A percentile compares a stretch with the other conserved stretches of the same genome.
phyloP scores from a whole-genome alignment of 495 filamentous ascomycete species.

The Talaromyces borbonicus region DNA sequence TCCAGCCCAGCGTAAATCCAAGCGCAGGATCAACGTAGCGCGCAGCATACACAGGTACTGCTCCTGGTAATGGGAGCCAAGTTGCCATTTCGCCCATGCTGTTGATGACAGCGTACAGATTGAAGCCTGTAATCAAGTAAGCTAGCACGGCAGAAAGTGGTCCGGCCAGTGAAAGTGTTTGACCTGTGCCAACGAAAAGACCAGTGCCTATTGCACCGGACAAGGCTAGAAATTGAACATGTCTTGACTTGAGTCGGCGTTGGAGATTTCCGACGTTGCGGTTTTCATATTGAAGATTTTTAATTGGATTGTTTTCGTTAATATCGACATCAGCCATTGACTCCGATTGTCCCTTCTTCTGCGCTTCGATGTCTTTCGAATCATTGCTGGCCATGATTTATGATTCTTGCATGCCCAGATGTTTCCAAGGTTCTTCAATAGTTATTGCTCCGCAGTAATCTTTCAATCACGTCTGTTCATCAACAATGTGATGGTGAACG shows the following conservation, averaged over 20 bases:
- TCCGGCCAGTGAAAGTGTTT: constrained; percentile 49
- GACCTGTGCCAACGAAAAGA: constrained; percentile 62
- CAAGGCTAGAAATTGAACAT: constrained; percentile 57
- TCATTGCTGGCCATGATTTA: neutral
- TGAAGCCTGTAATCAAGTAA: constrained; percentile 55
- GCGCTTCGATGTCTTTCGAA: constrained; percentile 1
- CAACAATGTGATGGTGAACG: too few relatives aligned
- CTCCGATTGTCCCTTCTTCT: neutral
- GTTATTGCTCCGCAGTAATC: too few relatives aligned
- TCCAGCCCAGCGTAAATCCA: constrained; percentile 68
- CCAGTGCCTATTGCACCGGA: constrained; percentile 70
- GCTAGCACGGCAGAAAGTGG: constrained; percentile 61
- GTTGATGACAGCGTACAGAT: constrained; percentile 36
- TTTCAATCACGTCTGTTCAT: too few relatives aligned
- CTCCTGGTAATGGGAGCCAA: constrained; percentile 61
- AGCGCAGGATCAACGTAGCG: constrained; percentile 60
- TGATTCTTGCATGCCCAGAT: neutral
- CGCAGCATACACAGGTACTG: constrained; percentile 61
- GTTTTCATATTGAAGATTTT: neutral
- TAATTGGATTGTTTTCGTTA: neutral
- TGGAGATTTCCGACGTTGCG: constrained; percentile 2
- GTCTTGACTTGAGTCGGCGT: constrained; percentile 43
- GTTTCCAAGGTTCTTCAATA: too few relatives aligned
- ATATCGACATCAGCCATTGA: neutral
- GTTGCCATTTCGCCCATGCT: constrained; percentile 61